Evolutionary conservation across 2,329 filamentous ascomycete genomes (phyloP).

Genomic region (Erysiphe pulchra): DNA sequence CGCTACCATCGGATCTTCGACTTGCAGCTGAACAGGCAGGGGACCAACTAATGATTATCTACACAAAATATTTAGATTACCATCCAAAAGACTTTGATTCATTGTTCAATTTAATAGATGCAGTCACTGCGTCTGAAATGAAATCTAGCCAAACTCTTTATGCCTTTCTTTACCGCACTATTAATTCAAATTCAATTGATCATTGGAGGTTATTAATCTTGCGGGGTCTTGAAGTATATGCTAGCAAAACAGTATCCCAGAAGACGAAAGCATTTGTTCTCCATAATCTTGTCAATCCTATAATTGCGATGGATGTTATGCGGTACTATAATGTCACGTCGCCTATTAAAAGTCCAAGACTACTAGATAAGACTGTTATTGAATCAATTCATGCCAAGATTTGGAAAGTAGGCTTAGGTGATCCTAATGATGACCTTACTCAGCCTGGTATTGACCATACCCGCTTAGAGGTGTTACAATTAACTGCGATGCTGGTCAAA

Average conservation of each 20-base stretch:
- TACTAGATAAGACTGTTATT: constrained; percentile 71
- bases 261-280: constrained; percentile 84
- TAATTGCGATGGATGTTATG: constrained; percentile 90
- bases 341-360: constrained; percentile 31
- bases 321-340: constrained; percentile 40
- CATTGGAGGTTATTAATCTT: constrained; percentile 65
- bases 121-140: constrained; percentile 60
- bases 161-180: constrained; percentile 69
- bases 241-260: constrained; percentile 51
- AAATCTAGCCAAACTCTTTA: constrained; percentile 52
- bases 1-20: constrained; percentile 44
- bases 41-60: constrained; percentile 65
- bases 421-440: constrained; percentile 56
- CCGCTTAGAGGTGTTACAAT: constrained; percentile 80
- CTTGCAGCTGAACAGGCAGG: constrained; percentile 72
- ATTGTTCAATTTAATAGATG: constrained; percentile 63
- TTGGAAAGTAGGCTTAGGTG: constrained; percentile 72
- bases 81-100: constrained; percentile 57
- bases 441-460: constrained; percentile 85
- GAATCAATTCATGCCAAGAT: constrained; percentile 79
- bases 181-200: constrained; percentile 61
- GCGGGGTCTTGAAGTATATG: constrained; percentile 71
- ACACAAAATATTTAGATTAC: constrained; percentile 54
- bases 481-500: constrained; percentile 86
- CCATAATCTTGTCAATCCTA: constrained; percentile 81